Percentiles rank a stretch among this genome's conserved stretches.
Conservation (phyloP, 202 grass and related monocot genomes). For the Carex sylvatica region DNA sequence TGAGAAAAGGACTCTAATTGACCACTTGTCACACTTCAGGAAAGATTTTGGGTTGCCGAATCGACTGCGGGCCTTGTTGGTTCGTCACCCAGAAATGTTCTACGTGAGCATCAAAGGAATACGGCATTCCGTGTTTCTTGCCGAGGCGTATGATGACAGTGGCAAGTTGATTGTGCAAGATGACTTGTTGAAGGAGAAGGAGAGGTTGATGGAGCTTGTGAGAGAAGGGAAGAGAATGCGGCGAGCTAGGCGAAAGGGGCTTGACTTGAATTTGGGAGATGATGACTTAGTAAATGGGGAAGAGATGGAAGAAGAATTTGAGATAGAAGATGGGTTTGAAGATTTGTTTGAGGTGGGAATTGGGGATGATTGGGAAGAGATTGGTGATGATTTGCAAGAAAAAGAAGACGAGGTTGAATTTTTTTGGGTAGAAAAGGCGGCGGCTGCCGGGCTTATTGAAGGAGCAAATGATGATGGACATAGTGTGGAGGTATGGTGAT, state of each 20-base stretch:
- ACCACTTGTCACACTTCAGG: constrained; percentile 72
- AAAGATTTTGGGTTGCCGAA: constrained; percentile 80
- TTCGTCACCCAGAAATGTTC: constrained; percentile 77
- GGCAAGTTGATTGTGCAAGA: constrained; percentile 69
- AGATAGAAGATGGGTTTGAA: constrained; percentile 53
- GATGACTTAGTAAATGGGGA: constrained; percentile 29
- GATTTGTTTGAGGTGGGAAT: constrained; percentile 48
- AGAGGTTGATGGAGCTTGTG: constrained; percentile 63
- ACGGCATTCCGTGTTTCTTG: constrained; percentile 66
- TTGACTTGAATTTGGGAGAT: not conserved
- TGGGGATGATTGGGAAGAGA: constrained; percentile 62
- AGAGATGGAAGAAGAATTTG: constrained; percentile 7
- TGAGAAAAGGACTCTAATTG: constrained; percentile 74
- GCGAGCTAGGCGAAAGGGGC: constrained; percentile 36
- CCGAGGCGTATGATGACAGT: constrained; percentile 63
- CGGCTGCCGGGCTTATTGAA: constrained; percentile 35
- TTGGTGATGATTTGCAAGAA: constrained; percentile 28
- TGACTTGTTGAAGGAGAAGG: constrained; percentile 53
- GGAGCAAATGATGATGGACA: constrained; percentile 5
- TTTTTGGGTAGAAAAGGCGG: constrained; percentile 79
- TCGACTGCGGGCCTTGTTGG: constrained; percentile 53
- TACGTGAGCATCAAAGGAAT: constrained; percentile 87
- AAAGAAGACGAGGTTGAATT: constrained; percentile 46
- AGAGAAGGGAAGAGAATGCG: constrained; percentile 62
- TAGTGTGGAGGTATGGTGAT: constrained; percentile 65